Percentiles rank a stretch among this genome's conserved stretches.
phyloP scores from a whole-genome alignment of 441 rosid genomes.

The Euphorbia celastroides region DNA sequence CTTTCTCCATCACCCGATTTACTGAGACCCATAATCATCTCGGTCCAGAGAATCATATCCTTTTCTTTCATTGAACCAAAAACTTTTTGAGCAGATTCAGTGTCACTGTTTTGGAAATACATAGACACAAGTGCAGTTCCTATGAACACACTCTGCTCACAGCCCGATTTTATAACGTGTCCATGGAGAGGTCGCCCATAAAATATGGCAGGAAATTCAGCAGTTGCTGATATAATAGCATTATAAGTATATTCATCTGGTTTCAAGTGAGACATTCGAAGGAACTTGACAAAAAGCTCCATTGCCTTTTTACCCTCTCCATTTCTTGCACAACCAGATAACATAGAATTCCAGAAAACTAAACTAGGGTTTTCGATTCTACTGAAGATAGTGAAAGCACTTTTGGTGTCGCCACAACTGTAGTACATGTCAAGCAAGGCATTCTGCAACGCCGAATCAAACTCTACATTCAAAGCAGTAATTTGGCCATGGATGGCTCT shows the following conservation, averaged over 20 bases:
- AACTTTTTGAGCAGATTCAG: constrained; percentile 45
- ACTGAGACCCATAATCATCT: constrained; percentile 74
- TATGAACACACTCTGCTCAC: constrained; percentile 50
- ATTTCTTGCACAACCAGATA: constrained; percentile 60
- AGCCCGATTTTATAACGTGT: constrained; percentile 52
- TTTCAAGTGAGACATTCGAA: constrained; percentile 30
- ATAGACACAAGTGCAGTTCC: constrained; percentile 63
- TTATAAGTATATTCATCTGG: constrained; percentile 82
- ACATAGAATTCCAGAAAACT: constrained; percentile 85
- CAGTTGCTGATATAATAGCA: constrained; percentile 55
- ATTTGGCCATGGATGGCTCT: constrained; percentile 48
- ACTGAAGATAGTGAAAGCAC: constrained; percentile 41
- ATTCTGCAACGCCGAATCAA: constrained; percentile 66
- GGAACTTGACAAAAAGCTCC: constrained; percentile 43
- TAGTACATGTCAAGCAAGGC: constrained; percentile 86
- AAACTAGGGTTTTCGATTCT: constrained; percentile 45
- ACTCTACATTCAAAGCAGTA: constrained; percentile 28
- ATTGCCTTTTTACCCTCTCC: constrained; percentile 52
- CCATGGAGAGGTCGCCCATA: constrained; percentile 67
- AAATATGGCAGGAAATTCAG: constrained; percentile 28
- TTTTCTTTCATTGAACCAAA: constrained; percentile 42
- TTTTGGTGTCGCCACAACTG: constrained; percentile 45
- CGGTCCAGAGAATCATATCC: constrained; percentile 87
- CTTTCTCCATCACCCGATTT: constrained; percentile 56
- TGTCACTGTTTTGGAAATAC: constrained; percentile 62